A percentile compares a stretch with the other conserved stretches of the same genome.
Conservation (phyloP, 129 eudicot species). For the Pittosporum tobira region DNA sequence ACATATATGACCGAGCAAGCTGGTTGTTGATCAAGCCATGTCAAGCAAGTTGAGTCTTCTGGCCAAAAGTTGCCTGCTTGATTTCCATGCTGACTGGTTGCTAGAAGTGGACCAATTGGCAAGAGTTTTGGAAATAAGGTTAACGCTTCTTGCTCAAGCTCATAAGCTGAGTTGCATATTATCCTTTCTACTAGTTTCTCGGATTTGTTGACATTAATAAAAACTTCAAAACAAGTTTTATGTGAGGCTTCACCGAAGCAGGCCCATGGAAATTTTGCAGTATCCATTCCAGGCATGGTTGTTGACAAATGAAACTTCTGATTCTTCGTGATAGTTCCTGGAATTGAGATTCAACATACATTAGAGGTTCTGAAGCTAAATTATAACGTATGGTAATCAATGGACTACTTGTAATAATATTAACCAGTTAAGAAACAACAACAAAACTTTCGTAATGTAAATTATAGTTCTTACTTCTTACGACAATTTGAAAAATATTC, state of each 20-base stretch:
- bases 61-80: slow-evolving; percentile 7
- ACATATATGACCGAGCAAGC: slow-evolving; percentile 21
- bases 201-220: background rate
- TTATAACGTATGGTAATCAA: too few relatives aligned
- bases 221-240: slow-evolving; percentile 13
- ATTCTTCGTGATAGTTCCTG: slow-evolving; percentile 25
- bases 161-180: slow-evolving; percentile 29
- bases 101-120: slow-evolving; percentile 25
- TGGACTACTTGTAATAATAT: too few relatives aligned
- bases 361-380: too few relatives aligned
- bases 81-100: background rate
- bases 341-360: too few relatives aligned
- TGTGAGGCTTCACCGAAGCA: slow-evolving; percentile 10
- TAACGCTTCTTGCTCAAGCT: slow-evolving; percentile 30
- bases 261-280: slow-evolving; percentile 26
- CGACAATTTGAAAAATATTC: too few relatives aligned
- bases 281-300: slow-evolving; percentile 32
- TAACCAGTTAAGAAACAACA: too few relatives aligned
- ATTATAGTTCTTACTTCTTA: too few relatives aligned
- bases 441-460: too few relatives aligned
- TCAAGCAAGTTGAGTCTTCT: slow-evolving; percentile 17
- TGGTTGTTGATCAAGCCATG: slow-evolving; percentile 4
- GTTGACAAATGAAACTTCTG: slow-evolving; percentile 32
- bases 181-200: slow-evolving; percentile 18
- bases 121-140: slow-evolving; percentile 3